Conservation (phyloP, 2,329 filamentous ascomycete species). For the Paraphaeosphaeria sporulosa region DNA sequence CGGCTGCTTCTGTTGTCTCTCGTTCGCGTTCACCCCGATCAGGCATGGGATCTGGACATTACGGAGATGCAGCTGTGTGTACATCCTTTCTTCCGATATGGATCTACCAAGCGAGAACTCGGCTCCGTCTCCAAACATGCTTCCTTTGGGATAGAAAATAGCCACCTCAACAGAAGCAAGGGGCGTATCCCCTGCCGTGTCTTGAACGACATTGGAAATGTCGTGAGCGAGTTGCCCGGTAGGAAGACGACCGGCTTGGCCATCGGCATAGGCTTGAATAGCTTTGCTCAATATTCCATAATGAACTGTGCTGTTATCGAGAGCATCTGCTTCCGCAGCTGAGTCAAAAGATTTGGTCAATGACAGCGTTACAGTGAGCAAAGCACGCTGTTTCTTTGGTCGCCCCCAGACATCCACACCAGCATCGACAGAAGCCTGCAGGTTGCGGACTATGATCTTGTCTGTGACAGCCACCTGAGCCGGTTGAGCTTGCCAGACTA, state of each 20-base stretch:
- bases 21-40: conserved; percentile 76
- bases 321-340: conserved; percentile 65
- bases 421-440: conserved; percentile 64
- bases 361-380: conserved; percentile 67
- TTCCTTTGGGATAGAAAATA: conserved; percentile 71
- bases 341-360: conserved; percentile 64
- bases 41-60: conserved; percentile 70
- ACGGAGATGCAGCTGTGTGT: conserved; percentile 57
- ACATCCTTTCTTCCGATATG: background rate
- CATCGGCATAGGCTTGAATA: conserved; percentile 60
- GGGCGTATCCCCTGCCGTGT: conserved; percentile 32
- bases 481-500: conserved; percentile 29
- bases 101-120: conserved; percentile 45
- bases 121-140: conserved; percentile 68
- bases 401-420: conserved; percentile 75
- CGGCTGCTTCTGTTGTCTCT: conserved; percentile 70
- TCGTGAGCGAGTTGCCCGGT: background rate
- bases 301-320: conserved; percentile 76
- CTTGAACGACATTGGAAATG: conserved; percentile 10
- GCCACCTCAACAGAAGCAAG: conserved; percentile 59
- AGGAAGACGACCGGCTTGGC: background rate
- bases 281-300: conserved; percentile 76
- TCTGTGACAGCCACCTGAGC: conserved; percentile 35
- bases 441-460: conserved; percentile 67
- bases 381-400: conserved; percentile 66